A percentile compares a stretch with the other conserved stretches of the same genome.
phyloP scores from a whole-genome alignment of 768 basidiomycete species.

The Boletales sp. region DNA sequence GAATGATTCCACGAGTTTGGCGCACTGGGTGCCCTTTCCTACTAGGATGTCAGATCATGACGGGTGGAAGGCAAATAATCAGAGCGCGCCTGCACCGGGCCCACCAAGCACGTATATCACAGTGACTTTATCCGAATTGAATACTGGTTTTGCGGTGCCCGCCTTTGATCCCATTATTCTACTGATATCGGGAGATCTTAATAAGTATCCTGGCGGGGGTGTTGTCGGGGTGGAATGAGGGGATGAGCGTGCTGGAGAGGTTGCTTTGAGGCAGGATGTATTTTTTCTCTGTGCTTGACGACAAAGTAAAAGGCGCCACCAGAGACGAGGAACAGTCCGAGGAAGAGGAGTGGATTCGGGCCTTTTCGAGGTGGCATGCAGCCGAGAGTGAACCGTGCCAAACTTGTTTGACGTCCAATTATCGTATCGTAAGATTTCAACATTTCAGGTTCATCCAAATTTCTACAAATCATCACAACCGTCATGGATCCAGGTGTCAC shows the following conservation, averaged over 20 bases:
- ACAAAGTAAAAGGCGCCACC: conserved; percentile 56
- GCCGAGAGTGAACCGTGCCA: neutral
- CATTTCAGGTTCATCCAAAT: neutral
- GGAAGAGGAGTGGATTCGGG: conserved; percentile 64
- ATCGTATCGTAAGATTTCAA: too few relatives aligned
- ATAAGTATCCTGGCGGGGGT: conserved; percentile 13
- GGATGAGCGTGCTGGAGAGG: conserved; percentile 63
- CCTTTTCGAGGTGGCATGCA: conserved; percentile 27
- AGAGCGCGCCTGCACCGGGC: conserved; percentile 79
- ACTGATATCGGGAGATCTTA: neutral
- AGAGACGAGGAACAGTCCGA: conserved; percentile 53
- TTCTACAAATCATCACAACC: neutral
- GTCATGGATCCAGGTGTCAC: conserved; percentile 47
- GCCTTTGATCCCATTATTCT: conserved; percentile 18
- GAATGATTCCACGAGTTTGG: conserved; percentile 76
- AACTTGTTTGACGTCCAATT: too few relatives aligned
- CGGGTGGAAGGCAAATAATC: neutral
- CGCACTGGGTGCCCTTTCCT: conserved; percentile 98
- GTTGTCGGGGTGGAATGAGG: conserved; percentile 57
- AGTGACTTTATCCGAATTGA: conserved; percentile 69
- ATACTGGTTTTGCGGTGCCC: conserved; percentile 29
- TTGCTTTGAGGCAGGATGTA: conserved; percentile 56
- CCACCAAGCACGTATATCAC: conserved; percentile 97
- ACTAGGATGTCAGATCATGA: conserved; percentile 6
- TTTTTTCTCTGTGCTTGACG: conserved; percentile 52